Percentiles rank a stretch among this genome's conserved stretches.
Conservation (phyloP, 129 eudicot species). For the Flaveria brownii region DNA sequence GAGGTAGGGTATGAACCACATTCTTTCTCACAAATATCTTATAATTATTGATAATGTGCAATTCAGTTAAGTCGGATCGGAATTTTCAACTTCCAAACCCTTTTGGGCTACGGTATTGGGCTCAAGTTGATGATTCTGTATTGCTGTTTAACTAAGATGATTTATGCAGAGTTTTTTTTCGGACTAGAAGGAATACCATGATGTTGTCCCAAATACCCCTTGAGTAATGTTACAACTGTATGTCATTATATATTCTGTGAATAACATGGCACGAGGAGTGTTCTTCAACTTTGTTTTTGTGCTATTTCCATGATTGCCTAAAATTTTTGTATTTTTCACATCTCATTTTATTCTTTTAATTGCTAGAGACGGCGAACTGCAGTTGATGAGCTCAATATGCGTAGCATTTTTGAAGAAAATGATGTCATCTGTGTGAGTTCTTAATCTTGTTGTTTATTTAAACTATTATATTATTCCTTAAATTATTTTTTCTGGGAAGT, state of each 20-base stretch:
- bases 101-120: background rate
- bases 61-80: background rate
- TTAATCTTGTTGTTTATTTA: slow-evolving; percentile 3
- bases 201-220: background rate
- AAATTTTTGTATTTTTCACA: background rate
- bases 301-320: slow-evolving; percentile 17
- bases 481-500: background rate
- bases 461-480: background rate
- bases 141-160: background rate
- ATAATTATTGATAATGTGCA: background rate
- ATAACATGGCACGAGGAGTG: background rate
- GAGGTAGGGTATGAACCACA: background rate
- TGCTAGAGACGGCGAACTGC: slow-evolving; percentile 91
- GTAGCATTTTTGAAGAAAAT: slow-evolving; percentile 91
- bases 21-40: background rate
- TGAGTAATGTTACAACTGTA: background rate
- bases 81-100: background rate
- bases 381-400: slow-evolving; percentile 94
- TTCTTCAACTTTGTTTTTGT: background rate
- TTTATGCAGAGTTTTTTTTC: background rate
- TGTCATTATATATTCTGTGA: background rate
- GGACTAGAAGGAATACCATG: background rate
- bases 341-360: slow-evolving; percentile 16
- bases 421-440: slow-evolving; percentile 92
- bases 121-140: background rate